Evolutionary conservation across 805 yeast species (phyloP).

Genomic region (Myxozyma udenii): DNA sequence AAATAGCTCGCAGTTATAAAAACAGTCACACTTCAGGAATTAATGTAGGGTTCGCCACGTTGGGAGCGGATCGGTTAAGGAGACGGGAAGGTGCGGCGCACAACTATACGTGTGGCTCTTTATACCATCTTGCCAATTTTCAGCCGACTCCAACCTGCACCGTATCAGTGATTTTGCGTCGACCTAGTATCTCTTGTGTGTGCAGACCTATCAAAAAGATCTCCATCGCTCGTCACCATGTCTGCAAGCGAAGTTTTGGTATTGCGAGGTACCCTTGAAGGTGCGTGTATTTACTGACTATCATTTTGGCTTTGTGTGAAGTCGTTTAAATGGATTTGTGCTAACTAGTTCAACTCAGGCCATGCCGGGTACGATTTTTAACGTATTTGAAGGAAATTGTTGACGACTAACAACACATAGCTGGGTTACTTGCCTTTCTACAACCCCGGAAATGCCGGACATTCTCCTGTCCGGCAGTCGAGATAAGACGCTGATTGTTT

Average conservation of each 20-base stretch:
- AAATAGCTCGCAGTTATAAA: too few relatives aligned
- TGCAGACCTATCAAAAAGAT: too few relatives aligned
- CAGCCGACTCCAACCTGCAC: too few relatives aligned
- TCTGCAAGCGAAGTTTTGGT: slow-evolving; percentile 38
- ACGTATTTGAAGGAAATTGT: slow-evolving; percentile 21
- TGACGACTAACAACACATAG: slow-evolving; percentile 32
- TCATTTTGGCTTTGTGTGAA: slow-evolving; percentile 6
- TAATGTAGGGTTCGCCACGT: too few relatives aligned
- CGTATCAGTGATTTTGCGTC: too few relatives aligned
- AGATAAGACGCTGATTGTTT: slow-evolving; percentile 96
- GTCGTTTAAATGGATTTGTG: slow-evolving; percentile 5
- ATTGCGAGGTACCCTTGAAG: slow-evolving; percentile 99
- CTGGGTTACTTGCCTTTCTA: slow-evolving; percentile 98
- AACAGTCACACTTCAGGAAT: too few relatives aligned
- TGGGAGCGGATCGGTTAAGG: too few relatives aligned
- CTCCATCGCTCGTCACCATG: too few relatives aligned
- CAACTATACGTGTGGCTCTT: too few relatives aligned
- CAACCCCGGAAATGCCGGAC: slow-evolving; percentile 97
- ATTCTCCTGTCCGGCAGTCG: slow-evolving; percentile 96
- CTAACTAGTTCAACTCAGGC: slow-evolving; percentile 39
- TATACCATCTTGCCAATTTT: too few relatives aligned
- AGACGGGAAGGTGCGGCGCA: too few relatives aligned
- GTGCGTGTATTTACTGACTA: slow-evolving; percentile 38
- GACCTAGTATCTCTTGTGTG: too few relatives aligned
- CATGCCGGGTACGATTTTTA: slow-evolving; percentile 59